These are phyloP conservation scores for Persicaria tinctoria DNA, from an alignment of 148 eudicot species.

Conservation along the genomic window DNA sequence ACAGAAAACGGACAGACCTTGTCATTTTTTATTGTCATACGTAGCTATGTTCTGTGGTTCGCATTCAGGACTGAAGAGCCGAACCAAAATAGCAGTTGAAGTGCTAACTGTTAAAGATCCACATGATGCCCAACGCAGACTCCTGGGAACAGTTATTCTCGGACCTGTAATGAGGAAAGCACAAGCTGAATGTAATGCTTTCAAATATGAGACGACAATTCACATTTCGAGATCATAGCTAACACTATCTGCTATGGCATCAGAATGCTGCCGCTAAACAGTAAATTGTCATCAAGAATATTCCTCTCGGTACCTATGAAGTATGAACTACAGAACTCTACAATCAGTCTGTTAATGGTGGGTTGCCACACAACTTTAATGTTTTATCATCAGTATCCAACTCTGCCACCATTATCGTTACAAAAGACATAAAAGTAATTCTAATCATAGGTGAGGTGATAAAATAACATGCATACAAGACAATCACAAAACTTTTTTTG, in stretches of 20 bases:
- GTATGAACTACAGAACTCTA: background rate
- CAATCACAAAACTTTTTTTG: background rate
- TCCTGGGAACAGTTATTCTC: conserved; percentile 69
- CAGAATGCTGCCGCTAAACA: background rate
- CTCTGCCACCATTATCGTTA: background rate
- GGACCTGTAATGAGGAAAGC: conserved; percentile 45
- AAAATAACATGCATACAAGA: background rate
- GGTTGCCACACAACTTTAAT: background rate
- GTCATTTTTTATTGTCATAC: conserved; percentile 52
- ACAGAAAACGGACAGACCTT: conserved; percentile 2
- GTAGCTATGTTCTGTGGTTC: conserved; percentile 93
- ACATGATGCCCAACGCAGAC: conserved; percentile 89
- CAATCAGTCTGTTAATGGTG: background rate
- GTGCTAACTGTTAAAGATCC: conserved; percentile 68
- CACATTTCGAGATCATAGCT: background rate
- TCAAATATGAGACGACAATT: background rate
- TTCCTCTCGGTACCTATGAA: too few relatives aligned
- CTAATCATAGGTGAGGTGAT: background rate
- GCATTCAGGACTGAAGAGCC: conserved; percentile 86
- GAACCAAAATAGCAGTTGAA: conserved; percentile 62
- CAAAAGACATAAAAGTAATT: too few relatives aligned
- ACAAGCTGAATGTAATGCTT: background rate
- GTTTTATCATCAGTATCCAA: background rate
- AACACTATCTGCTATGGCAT: background rate
- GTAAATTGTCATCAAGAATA: background rate